These are phyloP conservation scores for Lophiotrema nucula DNA, from an alignment of 495 filamentous ascomycete species.

Conservation along the genomic window DNA sequence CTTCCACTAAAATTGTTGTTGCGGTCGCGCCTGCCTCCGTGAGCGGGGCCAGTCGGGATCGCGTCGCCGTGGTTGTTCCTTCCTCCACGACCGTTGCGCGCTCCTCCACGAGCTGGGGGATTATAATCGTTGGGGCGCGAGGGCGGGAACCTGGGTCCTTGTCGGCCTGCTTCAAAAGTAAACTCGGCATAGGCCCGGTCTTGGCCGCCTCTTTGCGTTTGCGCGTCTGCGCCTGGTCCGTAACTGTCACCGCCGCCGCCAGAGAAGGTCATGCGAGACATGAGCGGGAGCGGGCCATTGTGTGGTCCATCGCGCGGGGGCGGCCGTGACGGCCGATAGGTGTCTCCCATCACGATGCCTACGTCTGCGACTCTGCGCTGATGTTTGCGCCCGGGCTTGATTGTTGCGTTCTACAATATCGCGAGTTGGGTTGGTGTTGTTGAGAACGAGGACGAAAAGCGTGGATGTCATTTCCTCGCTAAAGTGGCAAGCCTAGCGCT, in stretches of 20 bases:
- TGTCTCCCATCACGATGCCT: constrained; percentile 7
- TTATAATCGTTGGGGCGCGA: not conserved
- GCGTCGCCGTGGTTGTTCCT: no score
- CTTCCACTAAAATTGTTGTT: not conserved
- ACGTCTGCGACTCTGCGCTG: no score
- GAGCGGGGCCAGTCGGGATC: not conserved
- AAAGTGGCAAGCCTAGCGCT: no score
- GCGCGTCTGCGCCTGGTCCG: not conserved
- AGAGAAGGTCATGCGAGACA: constrained; percentile 4
- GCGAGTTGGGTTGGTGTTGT: no score
- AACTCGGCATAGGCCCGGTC: not conserved
- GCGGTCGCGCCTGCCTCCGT: not conserved
- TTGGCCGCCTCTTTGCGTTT: not conserved
- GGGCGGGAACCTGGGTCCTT: constrained; percentile 5
- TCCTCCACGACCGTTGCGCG: no score
- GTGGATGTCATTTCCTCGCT: no score
- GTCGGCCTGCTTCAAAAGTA: constrained; percentile 4
- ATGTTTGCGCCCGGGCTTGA: no score
- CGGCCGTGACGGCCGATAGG: constrained; percentile 7
- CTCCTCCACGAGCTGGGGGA: no score
- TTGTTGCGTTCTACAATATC: no score
- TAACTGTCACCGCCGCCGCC: constrained; percentile 12
- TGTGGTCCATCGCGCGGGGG: not conserved
- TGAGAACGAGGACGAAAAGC: no score
- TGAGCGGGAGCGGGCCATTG: not conserved